Percentiles rank a stretch among this genome's conserved stretches.
Evolutionary conservation across 2,329 filamentous ascomycete genomes (phyloP).

Genomic region (Blastomyces parvus): DNA sequence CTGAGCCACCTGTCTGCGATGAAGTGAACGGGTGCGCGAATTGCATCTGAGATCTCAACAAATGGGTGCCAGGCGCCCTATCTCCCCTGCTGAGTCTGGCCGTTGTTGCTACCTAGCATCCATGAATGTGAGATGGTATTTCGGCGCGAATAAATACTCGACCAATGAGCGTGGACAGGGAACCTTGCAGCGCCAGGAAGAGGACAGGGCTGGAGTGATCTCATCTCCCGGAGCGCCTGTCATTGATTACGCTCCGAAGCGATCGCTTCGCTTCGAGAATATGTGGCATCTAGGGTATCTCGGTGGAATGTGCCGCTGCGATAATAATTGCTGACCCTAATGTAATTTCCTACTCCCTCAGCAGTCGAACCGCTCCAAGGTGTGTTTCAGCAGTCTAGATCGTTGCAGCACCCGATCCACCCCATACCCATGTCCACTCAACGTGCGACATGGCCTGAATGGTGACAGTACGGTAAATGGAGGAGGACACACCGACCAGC

Average conservation of each 20-base stretch:
- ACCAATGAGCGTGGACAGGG: neutral
- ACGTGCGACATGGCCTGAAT: constrained; percentile 5
- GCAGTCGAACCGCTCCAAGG: neutral
- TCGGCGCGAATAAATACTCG: neutral
- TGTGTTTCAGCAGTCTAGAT: constrained; percentile 10
- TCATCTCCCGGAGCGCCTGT: neutral
- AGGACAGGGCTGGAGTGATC: neutral
- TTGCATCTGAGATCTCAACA: neutral
- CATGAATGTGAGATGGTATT: neutral
- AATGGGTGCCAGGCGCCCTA: neutral
- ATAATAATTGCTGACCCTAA: neutral
- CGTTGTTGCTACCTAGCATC: neutral
- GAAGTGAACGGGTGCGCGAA: neutral
- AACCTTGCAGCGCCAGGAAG: neutral
- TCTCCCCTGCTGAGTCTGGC: neutral
- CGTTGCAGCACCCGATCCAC: neutral
- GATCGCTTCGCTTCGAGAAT: neutral
- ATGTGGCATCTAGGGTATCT: neutral
- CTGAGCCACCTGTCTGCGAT: neutral
- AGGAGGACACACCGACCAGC: constrained; percentile 1
- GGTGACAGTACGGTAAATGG: neutral
- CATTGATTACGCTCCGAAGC: neutral
- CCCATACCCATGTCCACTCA: constrained; percentile 3
- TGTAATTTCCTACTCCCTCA: neutral
- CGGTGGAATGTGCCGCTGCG: neutral